Evolutionary conservation across 345 rosid species (phyloP), one percentile per base, ranked within the genome.

Genomic region (Cardiospermum halicacabum): DNA sequence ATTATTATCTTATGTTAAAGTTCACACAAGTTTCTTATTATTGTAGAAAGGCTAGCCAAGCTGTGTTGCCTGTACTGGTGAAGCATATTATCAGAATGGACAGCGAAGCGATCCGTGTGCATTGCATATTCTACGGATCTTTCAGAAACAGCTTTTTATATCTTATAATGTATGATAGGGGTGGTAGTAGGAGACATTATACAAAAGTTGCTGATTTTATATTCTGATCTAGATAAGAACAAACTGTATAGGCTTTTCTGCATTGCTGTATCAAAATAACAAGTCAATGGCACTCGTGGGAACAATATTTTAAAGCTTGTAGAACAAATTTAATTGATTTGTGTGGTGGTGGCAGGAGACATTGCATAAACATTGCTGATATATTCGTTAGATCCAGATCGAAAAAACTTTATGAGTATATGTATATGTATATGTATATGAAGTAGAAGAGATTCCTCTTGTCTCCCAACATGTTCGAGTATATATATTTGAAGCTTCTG

Each of bases 401-500:
- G 36, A 53, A 42, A 64, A 34, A 34, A 25, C 25, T 32, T 40
- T 9, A 5, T 8, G 11, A 25, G 19, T 64, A 0, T 22, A 55
- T 21, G 39, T 34, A 36, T 24, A 34, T 25, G 58, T 36, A 0
- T 22, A 55, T 21, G 39, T 34, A 36, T 24, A 34, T 25, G 58
- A 32, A 25, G 18, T 21, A 43, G 24, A 30, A 27, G 63, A 69
- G 64, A 69, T 59, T 64, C 66, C 66, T 58, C 32, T 0, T 64
- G 70, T 74, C 65, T 64, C 66, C 70, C n/a, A 26, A 47, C n/a
- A 7, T 16, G 15, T 47, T 4, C 24, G 11, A 47, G 7, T 47
- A 47, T 47, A 47, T 36, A 2, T 66, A 61, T 66, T 31, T 66
- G 51, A 34, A 7, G 51, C 62, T 51, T 40, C 32, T 36, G 15